Base-by-base conservation (phyloP, 2,329 filamentous ascomycete species). In the Rutstroemia sp. region DNA sequence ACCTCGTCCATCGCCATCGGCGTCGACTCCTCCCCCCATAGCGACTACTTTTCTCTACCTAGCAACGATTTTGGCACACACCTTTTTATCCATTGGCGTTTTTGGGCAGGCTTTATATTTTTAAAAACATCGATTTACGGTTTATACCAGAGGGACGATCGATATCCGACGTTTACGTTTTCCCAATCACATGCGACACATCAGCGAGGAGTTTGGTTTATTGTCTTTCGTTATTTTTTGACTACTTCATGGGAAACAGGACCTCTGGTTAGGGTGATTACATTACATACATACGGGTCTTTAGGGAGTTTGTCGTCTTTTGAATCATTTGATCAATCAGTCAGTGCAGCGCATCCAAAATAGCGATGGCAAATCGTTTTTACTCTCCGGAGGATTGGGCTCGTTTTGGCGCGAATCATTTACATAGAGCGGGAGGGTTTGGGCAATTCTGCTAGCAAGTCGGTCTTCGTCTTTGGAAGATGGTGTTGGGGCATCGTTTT, bases 251-350 rank as follows among this genome's bases (percentile, higher is more conserved):
- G 42, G 53, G 53, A 46, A 55, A 55, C 46, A 37, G 53, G 53
- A 27, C 53, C 53, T 55, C 53, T 55, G 53, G 25, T 55, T 55
- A 51, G 53, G 53, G 53, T 19, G 37, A 37, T 55, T 55, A 55
- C 46, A 55, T 55, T 34, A 34, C 10, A 34, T 34, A 34, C 30
- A 34, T 5, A 34, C 30, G 39, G 39, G 39, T 37, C 38, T 19
- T 48, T 38, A 19, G 21, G 41, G 10, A 23, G 38, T 27, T 27
- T 49, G 16, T 54, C 25, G 25, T 7, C 5, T 27, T 27, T 27
- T 27, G 12, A 21, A 34, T 37, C 21, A 27, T 39, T 38, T 27
- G 10, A 34, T 34, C 30, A 34, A 12, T 34, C 30, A 47, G 45
- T 27, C 10, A 41, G 49, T 39, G 5, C 30, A 34, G 30, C 30